Conservation (phyloP, 805 yeast species). For the Candida hispaniensis region DNA sequence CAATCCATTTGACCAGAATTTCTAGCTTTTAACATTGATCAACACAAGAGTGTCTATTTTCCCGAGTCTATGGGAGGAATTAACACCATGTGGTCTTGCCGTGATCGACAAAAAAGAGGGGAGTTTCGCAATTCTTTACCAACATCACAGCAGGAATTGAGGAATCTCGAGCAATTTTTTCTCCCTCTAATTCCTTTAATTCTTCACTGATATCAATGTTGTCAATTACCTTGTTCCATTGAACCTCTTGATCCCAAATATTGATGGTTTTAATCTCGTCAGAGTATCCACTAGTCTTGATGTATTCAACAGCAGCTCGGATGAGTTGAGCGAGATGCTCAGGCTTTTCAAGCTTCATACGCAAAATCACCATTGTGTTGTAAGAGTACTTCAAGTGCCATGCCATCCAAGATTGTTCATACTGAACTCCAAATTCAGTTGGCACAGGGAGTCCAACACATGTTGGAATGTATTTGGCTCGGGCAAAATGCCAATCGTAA, state of each 20-base stretch:
- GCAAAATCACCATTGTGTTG: slow-evolving; percentile 20
- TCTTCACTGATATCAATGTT: not conserved
- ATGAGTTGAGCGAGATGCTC: slow-evolving; percentile 23
- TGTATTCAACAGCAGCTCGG: slow-evolving; percentile 26
- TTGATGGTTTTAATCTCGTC: slow-evolving; percentile 4
- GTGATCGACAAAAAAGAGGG: slow-evolving; percentile 6
- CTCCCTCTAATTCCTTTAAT: not conserved
- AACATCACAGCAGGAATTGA: slow-evolving; percentile 8
- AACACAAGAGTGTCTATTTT: not conserved
- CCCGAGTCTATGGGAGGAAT: not conserved
- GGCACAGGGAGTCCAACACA: slow-evolving; percentile 18
- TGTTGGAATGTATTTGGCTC: slow-evolving; percentile 22
- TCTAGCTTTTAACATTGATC: not conserved
- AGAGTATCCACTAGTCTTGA: slow-evolving; percentile 17
- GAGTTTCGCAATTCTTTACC: slow-evolving; percentile 2
- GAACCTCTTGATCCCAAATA: slow-evolving; percentile 11
- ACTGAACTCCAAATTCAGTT: slow-evolving; percentile 22
- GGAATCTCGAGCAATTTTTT: slow-evolving; percentile 3
- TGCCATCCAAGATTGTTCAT: slow-evolving; percentile 21
- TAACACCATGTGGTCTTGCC: slow-evolving; percentile 12
- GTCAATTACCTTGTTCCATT: slow-evolving; percentile 2
- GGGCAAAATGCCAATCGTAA: slow-evolving; percentile 19
- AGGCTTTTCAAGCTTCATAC: slow-evolving; percentile 18
- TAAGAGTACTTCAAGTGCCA: slow-evolving; percentile 25
- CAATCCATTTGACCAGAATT: no score